A percentile compares a stretch with the other conserved stretches of the same genome.
These are phyloP conservation scores for Takashimella tepidaria DNA, from an alignment of 1,284 basidiomycete species.

Conservation along the genomic window DNA sequence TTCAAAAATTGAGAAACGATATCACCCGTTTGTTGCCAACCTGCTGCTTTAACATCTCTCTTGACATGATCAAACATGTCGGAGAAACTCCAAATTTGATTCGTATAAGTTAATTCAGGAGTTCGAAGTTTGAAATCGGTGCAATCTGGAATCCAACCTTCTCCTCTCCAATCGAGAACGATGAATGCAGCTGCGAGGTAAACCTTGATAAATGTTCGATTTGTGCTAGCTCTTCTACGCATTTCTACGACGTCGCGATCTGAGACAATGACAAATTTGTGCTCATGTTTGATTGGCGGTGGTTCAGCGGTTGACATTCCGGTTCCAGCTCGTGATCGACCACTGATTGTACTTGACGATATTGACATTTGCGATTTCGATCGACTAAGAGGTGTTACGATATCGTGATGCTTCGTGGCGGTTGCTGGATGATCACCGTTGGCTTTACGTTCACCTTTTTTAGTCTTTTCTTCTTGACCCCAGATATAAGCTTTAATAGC, in stretches of 20 bases:
- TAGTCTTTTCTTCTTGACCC: constrained; percentile 1
- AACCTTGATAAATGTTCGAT: constrained; percentile 71
- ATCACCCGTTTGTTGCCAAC: constrained; percentile 47
- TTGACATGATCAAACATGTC: constrained; percentile 75
- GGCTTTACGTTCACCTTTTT: constrained; percentile 3
- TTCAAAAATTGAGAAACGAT: constrained; percentile 44
- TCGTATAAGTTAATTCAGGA: constrained; percentile 66
- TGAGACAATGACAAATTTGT: constrained; percentile 15
- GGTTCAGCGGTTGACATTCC: neutral
- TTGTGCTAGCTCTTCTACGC: constrained; percentile 49
- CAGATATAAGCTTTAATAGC: constrained; percentile 85
- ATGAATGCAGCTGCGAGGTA: constrained; percentile 58
- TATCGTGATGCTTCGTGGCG: constrained; percentile 11
- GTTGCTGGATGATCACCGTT: neutral
- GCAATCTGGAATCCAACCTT: constrained; percentile 43
- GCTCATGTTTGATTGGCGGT: constrained; percentile 2
- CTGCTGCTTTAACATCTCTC: constrained; percentile 50
- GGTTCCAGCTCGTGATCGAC: neutral
- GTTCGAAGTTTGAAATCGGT: constrained; percentile 54
- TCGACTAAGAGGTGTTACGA: constrained; percentile 19
- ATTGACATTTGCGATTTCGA: constrained; percentile 21
- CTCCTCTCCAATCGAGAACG: constrained; percentile 50
- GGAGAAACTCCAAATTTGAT: constrained; percentile 82
- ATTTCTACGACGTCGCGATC: constrained; percentile 44
- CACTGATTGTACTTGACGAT: constrained; percentile 1